Conservation (phyloP, 805 yeast species). For the Schwanniomyces sp. region DNA sequence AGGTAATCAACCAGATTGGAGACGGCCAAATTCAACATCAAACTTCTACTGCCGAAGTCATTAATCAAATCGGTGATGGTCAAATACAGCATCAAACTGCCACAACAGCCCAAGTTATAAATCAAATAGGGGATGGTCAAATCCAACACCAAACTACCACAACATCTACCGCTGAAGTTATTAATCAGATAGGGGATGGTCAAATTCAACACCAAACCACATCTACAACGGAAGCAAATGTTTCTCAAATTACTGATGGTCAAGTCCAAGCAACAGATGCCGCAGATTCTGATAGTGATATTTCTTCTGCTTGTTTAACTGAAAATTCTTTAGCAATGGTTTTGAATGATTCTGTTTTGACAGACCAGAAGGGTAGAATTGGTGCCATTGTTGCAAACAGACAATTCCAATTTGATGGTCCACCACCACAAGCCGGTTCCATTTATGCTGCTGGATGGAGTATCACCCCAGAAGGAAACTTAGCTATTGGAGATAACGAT, state of each 20-base stretch:
- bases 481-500: constrained; percentile 62
- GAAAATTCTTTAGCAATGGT: constrained; percentile 29
- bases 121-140: constrained; percentile 39
- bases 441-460: constrained; percentile 67
- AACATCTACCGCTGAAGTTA: constrained; percentile 17
- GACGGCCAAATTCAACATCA: constrained; percentile 51
- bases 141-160: constrained; percentile 23
- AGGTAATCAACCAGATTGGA: constrained; percentile 46
- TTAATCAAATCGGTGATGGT: constrained; percentile 48
- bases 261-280: constrained; percentile 26
- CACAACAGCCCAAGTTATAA: constrained; percentile 20
- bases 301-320: constrained; percentile 40
- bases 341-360: constrained; percentile 22
- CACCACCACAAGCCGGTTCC: constrained; percentile 80
- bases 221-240: constrained; percentile 16
- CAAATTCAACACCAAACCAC: constrained; percentile 32
- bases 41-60: constrained; percentile 33
- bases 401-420: constrained; percentile 80
- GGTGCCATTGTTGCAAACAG: constrained; percentile 52
- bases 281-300: constrained; percentile 24
- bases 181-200: constrained; percentile 36
- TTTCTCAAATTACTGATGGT: constrained; percentile 31
- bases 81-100: constrained; percentile 22
- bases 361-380: constrained; percentile 41
- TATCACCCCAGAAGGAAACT: constrained; percentile 33